phyloP scores from a whole-genome alignment of 768 basidiomycete species.

The Naganishia vishniacii region DNA sequence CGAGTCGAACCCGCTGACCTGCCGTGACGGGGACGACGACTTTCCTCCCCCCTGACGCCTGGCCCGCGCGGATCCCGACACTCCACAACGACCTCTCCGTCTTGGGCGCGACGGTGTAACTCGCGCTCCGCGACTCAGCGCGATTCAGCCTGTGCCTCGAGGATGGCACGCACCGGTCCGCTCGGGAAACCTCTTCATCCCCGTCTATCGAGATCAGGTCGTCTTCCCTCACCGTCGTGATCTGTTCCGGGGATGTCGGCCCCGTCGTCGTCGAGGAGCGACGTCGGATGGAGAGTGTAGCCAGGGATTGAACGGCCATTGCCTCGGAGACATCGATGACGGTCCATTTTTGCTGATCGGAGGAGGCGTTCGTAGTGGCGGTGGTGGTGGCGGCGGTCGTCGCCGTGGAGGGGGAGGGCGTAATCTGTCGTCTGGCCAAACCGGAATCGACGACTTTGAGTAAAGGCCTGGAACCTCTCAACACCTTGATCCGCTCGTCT shows the following conservation, averaged over 20 bases:
- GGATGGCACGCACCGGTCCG: too few species aligned
- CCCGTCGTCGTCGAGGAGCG: too few species aligned
- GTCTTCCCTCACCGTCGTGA: background rate
- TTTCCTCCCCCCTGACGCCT: background rate
- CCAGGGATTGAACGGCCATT: conserved; percentile 3
- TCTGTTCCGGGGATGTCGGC: background rate
- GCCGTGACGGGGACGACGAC: background rate
- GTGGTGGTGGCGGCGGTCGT: too few species aligned
- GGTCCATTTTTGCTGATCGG: background rate
- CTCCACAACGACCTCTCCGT: background rate
- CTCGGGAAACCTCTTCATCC: background rate
- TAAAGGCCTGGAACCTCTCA: background rate
- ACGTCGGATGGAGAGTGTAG: background rate
- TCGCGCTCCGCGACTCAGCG: too few species aligned
- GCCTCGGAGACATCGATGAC: conserved; percentile 6
- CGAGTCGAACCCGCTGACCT: background rate
- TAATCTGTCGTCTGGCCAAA: background rate
- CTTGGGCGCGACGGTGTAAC: too few species aligned
- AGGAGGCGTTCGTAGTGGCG: too few species aligned
- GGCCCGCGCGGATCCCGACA: background rate
- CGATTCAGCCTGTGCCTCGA: too few species aligned
- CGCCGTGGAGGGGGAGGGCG: background rate
- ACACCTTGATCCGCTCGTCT: conserved; percentile 1
- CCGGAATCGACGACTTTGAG: background rate
- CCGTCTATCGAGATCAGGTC: background rate